phyloP scores from a whole-genome alignment of 164 flowering plant species.

The Warburgia ugandensis region DNA sequence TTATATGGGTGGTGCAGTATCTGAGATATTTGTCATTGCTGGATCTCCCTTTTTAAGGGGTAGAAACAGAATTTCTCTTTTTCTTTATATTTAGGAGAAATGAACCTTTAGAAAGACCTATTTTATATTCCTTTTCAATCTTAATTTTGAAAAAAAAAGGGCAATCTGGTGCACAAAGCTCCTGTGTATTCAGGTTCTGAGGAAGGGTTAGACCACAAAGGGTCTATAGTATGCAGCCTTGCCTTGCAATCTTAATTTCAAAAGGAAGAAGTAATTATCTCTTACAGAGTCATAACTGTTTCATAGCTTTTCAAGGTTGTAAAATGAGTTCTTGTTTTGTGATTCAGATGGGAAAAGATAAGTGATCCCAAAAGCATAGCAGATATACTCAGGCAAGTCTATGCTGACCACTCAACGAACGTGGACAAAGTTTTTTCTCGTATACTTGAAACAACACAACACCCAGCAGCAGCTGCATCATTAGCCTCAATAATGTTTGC shows the following conservation, averaged over 20 bases:
- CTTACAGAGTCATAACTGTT: too few relatives aligned
- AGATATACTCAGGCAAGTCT: slow-evolving; percentile 76
- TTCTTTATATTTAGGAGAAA: not conserved
- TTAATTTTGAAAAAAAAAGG: not conserved
- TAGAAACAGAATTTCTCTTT: not conserved
- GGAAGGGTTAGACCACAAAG: too few relatives aligned
- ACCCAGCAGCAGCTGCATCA: slow-evolving; percentile 99
- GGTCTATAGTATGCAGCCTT: not conserved
- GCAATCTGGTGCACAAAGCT: too few relatives aligned
- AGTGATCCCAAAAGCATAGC: slow-evolving; percentile 81
- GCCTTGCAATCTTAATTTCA: not conserved
- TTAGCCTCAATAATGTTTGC: slow-evolving; percentile 95
- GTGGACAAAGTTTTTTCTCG: slow-evolving; percentile 75
- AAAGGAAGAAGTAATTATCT: too few relatives aligned
- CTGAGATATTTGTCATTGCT: too few relatives aligned
- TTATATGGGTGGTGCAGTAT: too few relatives aligned
- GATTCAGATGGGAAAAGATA: slow-evolving; percentile 80
- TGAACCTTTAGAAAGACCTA: not conserved
- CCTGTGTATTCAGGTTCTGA: too few relatives aligned
- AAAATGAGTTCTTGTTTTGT: not conserved
- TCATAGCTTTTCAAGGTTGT: not conserved
- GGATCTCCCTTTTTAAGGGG: too few relatives aligned
- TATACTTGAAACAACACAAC: slow-evolving; percentile 65
- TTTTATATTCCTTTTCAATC: slow-evolving; percentile 1
- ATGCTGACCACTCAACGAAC: slow-evolving; percentile 79